Conservation (phyloP, 768 basidiomycete genomes). For the Termitomyces sp. region DNA sequence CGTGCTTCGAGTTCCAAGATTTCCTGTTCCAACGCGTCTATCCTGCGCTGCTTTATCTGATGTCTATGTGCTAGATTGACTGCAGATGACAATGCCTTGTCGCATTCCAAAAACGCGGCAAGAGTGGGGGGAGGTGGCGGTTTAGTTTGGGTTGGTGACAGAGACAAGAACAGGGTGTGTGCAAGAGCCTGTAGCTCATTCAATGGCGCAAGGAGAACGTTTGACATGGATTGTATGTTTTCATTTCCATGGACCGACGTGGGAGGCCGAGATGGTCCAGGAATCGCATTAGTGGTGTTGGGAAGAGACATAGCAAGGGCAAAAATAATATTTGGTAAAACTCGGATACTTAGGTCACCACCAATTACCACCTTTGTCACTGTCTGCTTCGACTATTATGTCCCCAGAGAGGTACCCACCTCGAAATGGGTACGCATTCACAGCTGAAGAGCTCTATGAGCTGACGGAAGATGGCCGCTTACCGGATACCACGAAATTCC, state of each 20-base stretch:
- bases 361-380: background rate
- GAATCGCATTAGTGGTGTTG: conserved; percentile 2
- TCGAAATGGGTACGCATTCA: conserved; percentile 20
- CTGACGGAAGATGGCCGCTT: conserved; percentile 41
- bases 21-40: conserved; percentile 69
- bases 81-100: conserved; percentile 61
- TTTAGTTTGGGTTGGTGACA: conserved; percentile 63
- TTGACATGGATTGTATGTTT: conserved; percentile 47
- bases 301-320: conserved; percentile 10
- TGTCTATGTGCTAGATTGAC: conserved; percentile 65
- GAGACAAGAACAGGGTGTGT: conserved; percentile 65
- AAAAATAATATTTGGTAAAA: conserved; percentile 7
- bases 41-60: conserved; percentile 71
- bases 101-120: conserved; percentile 56
- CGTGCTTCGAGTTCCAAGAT: conserved; percentile 61
- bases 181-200: conserved; percentile 60
- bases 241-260: conserved; percentile 2
- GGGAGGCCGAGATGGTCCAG: conserved; percentile 10
- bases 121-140: conserved; percentile 60
- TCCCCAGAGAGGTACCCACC: conserved; percentile 1
- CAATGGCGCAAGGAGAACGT: conserved; percentile 58
- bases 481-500: conserved; percentile 22
- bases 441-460: conserved; percentile 40
- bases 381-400: conserved; percentile 2
- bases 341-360: background rate